Conservation (phyloP, 1,284 basidiomycete genomes). For the Filobasidium uniguttulatum region DNA sequence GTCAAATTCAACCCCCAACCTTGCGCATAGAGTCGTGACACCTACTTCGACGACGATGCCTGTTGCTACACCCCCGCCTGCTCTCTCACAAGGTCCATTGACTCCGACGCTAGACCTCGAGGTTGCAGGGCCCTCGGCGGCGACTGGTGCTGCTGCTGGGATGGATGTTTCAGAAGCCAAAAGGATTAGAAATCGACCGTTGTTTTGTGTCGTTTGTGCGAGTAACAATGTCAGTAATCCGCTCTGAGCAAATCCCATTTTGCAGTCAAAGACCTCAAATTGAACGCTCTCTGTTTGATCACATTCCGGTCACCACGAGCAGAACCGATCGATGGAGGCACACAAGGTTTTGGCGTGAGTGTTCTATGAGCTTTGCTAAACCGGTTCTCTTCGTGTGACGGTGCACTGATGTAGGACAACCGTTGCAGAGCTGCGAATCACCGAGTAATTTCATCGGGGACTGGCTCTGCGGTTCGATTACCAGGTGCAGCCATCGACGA, state of each 20-base stretch:
- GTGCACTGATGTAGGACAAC: neutral
- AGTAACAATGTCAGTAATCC: slow-evolving; percentile 86
- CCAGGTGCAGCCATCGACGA: slow-evolving; percentile 94
- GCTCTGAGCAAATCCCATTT: too few species aligned
- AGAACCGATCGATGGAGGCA: slow-evolving; percentile 99
- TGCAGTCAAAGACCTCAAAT: neutral
- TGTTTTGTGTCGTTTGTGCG: slow-evolving; percentile 96
- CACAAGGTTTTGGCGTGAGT: slow-evolving; percentile 79
- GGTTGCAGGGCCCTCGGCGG: too few species aligned
- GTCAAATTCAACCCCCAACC: too few species aligned
- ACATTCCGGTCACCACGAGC: slow-evolving; percentile 4
- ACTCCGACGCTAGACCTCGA: too few species aligned
- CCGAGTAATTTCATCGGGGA: slow-evolving; percentile 85
- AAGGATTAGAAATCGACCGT: slow-evolving; percentile 40
- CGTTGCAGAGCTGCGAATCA: slow-evolving; percentile 69
- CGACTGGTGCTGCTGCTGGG: too few species aligned
- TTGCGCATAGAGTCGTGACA: too few species aligned
- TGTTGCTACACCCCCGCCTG: too few species aligned
- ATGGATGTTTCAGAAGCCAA: neutral
- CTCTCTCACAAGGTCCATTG: too few species aligned
- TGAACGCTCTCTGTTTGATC: neutral
- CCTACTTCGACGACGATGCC: too few species aligned
- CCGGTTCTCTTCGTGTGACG: neutral
- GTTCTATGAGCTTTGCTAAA: too few species aligned
- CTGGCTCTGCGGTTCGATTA: slow-evolving; percentile 89